Base-by-base conservation (phyloP, 805 yeast species). In the Nakazawaea ambrosiae region DNA sequence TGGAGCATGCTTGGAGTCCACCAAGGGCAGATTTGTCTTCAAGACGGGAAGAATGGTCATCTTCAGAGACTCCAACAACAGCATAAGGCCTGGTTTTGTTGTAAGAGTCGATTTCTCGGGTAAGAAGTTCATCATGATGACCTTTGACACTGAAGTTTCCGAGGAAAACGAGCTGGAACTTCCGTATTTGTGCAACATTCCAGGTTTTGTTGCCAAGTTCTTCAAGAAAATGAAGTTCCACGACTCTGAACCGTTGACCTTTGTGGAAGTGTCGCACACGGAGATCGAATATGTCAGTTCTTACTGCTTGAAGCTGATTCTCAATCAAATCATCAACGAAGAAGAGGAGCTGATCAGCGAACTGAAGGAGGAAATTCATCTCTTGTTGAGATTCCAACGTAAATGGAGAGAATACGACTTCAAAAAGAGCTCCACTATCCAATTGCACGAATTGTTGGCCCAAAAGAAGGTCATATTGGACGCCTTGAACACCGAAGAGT, bases 21-120 rank as follows among this genome's bases (percentile, higher is more conserved):
- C 80, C 1, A 49, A 65, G 2, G 58, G 73, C n/a, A 66, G 73
- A 38, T 64, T 65, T 24, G 57, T 67, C 15, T 56, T 83, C 36
- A 64, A 58, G 37, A 51, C 58, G 2, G 90, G 89, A 2, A 64
- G 81, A 42, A 51, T 82, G 34, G 49, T 84, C 36, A 65, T 79
- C 5, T 86, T 63, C 54, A 66, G 75, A 42, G 80, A 78, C 49
- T 54, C 55, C 4, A 12, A 11, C 15, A 26, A 27, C 9, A 4
- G 14, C 16, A n/a, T 31, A 3, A 34, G n/a, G n/a, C 57, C 73
- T 10, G 94, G 88, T 4, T 68, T 81, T 39, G 58, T 80, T 19
- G 62, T 73, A 27, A 75, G 66, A 50, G 42, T 67, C 46, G 58
- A 63, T 52, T 36, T 54, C 43, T 47, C 57, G 14, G 50, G 54